These are phyloP conservation scores for Fusarium veterinarium DNA, from an alignment of 2,329 filamentous ascomycete genomes.

Conservation along the genomic window DNA sequence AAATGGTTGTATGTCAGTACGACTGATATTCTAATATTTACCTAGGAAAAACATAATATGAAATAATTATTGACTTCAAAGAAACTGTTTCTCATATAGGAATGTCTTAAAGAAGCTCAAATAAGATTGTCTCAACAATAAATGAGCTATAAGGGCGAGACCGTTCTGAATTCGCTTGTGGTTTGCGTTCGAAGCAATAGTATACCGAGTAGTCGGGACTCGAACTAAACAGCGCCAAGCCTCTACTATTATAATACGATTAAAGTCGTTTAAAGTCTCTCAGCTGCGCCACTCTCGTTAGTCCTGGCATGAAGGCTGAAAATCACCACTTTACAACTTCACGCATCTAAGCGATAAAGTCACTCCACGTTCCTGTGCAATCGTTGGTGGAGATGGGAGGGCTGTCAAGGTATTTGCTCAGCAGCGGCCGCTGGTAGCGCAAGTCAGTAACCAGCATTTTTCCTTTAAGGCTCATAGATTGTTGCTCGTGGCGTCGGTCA, in stretches of 20 bases:
- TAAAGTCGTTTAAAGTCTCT: fast-evolving
- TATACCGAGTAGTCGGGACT: neutral
- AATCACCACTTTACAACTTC: too few species aligned
- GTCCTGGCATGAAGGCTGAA: neutral
- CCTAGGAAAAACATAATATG: too few species aligned
- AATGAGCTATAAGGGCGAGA: too few species aligned
- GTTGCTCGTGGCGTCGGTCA: fast-evolving
- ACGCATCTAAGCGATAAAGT: neutral
- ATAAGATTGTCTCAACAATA: too few species aligned
- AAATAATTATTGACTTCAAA: too few species aligned
- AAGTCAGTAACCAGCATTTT: neutral
- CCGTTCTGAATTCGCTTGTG: too few species aligned
- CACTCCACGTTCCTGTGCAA: neutral
- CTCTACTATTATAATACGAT: too few species aligned
- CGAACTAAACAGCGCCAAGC: neutral
- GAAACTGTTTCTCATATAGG: too few species aligned
- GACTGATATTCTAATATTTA: too few species aligned
- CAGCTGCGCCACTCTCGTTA: neutral
- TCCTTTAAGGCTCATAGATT: fast-evolving
- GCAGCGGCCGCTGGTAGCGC: neutral
- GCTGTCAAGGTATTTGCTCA: neutral
- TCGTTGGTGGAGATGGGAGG: neutral
- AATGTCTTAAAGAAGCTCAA: too few species aligned
- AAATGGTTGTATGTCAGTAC: too few species aligned
- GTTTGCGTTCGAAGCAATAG: too few species aligned